Evolutionary conservation across 305 asterid genomes (phyloP), one percentile per base, ranked within the genome.

Genomic region (Coffea humblotiana): DNA sequence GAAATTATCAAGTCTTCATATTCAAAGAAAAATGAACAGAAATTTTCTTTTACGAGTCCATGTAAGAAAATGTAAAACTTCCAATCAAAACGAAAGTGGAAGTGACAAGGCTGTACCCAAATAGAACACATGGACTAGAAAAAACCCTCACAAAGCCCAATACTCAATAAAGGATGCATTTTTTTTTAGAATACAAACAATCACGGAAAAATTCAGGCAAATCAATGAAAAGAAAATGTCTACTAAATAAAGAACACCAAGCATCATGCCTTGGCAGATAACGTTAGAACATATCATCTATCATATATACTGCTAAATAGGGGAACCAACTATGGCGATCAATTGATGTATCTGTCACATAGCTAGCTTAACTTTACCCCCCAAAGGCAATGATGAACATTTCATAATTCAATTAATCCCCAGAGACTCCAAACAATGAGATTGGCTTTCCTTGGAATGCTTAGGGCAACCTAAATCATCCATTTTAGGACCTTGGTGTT

Each of bases 1-100:
- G 29, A 52, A 2, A 37, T 52, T 29, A 52, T 21, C 37, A 21
- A 9, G 4, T 54, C 52, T 35, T 43, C 13, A 35, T 1, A 32
- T 68, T 56, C 78, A 56, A 73, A 74, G 29, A 11, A 56, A 54
- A 32, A 40, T 25, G 54, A n/a, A 56, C 51, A 56, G 48, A 73
- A 18, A 18, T 74, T 35, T 14, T 23, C 21, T 54, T 29, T 32
- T 54, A 74, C 29, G 18, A 1, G 63, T 6, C 25, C 63, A 56
- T 21, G 25, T 21, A 56, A 56, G 25, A 15, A 14, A 52, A 56
- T 6, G 63, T 56, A 56, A 1, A 19, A 56, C 19, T 56, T 15
- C 60, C 4, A 56, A 56, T 56, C 25, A 6, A 19, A 56, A 56
- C 0, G 9, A 19, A 56, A n/a, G 21, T 5, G 63, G 63, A 56